phyloP scores from a whole-genome alignment of 371 early-diverging fungal genomes.

The Mucor piriformis region DNA sequence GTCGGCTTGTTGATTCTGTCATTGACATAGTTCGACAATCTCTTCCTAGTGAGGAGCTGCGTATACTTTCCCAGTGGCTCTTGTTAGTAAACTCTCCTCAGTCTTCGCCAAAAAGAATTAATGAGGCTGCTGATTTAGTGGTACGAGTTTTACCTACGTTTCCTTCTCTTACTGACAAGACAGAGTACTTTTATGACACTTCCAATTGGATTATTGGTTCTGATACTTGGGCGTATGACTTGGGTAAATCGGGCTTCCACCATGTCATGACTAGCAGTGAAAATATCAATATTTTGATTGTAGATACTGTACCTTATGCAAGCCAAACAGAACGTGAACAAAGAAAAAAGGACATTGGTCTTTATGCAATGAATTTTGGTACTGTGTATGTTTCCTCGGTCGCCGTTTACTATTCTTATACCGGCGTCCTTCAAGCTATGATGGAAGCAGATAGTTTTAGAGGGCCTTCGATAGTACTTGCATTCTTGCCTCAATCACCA shows the following conservation, averaged over 20 bases:
- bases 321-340: constrained; percentile 54
- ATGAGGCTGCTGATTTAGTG: constrained; percentile 31
- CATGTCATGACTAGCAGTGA: constrained; percentile 82
- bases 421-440: constrained; percentile 82
- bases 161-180: constrained; percentile 36
- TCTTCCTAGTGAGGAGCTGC: constrained; percentile 54
- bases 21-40: constrained; percentile 58
- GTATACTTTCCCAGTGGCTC: constrained; percentile 67
- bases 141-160: constrained; percentile 16
- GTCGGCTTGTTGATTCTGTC: constrained; percentile 55
- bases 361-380: constrained; percentile 92
- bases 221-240: constrained; percentile 82
- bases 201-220: constrained; percentile 87
- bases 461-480: constrained; percentile 90
- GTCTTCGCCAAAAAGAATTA: constrained; percentile 30
- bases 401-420: constrained; percentile 80
- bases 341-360: constrained; percentile 90
- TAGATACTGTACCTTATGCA: constrained; percentile 80
- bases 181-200: constrained; percentile 46
- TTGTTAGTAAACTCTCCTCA: constrained; percentile 58
- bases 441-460: constrained; percentile 85
- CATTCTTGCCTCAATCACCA: constrained; percentile 71
- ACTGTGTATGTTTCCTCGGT: constrained; percentile 87
- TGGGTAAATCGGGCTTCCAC: constrained; percentile 86
- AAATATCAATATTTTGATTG: constrained; percentile 83